phyloP scores from a whole-genome alignment of 139 green algal species.

The Asterochloris sp. region DNA sequence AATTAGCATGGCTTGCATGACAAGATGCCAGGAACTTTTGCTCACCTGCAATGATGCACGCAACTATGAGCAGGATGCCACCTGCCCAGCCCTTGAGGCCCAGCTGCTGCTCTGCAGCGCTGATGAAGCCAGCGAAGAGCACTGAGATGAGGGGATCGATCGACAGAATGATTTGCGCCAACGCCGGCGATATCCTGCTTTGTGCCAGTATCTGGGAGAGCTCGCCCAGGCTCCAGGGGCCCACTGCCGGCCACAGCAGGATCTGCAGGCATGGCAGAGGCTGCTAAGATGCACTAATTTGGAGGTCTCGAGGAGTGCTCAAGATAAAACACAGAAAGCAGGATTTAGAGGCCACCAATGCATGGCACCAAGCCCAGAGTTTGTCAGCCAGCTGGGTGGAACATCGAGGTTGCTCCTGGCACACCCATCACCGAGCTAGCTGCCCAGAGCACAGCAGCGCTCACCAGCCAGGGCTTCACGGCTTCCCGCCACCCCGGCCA shows the following conservation, averaged over 20 bases:
- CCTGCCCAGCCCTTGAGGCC: constrained; percentile 12
- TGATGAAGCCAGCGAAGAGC: constrained; percentile 6
- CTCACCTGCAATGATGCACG: constrained; percentile 9
- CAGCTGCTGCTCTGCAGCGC: constrained; percentile 10
- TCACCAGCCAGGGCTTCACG: constrained; percentile 16
- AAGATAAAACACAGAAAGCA: too few species aligned
- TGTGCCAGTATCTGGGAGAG: constrained; percentile 16
- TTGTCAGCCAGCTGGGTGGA: too few species aligned
- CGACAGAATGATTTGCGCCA: constrained; percentile 18
- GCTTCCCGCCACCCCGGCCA: constrained; percentile 19
- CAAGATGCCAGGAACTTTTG: too few species aligned
- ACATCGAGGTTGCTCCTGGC: too few species aligned
- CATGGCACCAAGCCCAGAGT: too few species aligned
- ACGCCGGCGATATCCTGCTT: constrained; percentile 7
- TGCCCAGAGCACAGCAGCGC: too few species aligned
- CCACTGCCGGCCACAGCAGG: constrained; percentile 21
- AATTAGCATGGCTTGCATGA: too few species aligned
- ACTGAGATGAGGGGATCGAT: constrained; percentile 25
- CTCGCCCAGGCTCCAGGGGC: constrained; percentile 14
- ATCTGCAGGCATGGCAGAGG: too few species aligned
- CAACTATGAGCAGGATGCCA: constrained; percentile 10
- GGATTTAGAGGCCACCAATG: too few species aligned
- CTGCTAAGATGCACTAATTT: too few species aligned
- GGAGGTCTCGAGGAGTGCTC: too few species aligned
- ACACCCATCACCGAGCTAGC: too few species aligned